phyloP scores from a whole-genome alignment of 345 rosid species.

The Citrus mangshanensis region DNA sequence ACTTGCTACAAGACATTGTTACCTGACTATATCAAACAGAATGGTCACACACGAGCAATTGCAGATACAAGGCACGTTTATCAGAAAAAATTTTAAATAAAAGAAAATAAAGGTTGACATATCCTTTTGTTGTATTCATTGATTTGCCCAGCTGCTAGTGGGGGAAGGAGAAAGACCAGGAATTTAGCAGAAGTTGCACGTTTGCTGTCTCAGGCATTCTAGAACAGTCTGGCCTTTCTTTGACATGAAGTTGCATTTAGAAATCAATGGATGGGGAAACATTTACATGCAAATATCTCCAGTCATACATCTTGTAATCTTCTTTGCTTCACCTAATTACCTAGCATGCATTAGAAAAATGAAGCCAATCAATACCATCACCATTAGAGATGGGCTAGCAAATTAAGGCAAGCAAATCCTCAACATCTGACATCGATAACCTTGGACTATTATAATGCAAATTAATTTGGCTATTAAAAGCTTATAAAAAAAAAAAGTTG shows the following conservation, averaged over 20 bases:
- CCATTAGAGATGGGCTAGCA: not conserved
- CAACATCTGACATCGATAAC: not conserved
- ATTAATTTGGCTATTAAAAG: not conserved
- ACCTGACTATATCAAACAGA: not conserved
- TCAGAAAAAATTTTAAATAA: not conserved
- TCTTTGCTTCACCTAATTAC: conserved; percentile 2
- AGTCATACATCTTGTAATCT: not conserved
- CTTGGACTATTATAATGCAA: not conserved
- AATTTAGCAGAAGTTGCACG: not conserved
- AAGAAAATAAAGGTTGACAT: no score
- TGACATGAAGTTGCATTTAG: not conserved
- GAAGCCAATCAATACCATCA: not conserved
- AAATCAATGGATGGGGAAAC: not conserved
- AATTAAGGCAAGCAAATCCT: not conserved
- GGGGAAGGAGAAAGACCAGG: not conserved
- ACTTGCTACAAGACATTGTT: not conserved
- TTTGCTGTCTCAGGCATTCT: not conserved
- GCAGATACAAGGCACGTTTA: not conserved
- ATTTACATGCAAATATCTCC: not conserved
- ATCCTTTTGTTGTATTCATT: not conserved
- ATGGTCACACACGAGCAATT: not conserved
- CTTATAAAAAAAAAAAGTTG: not conserved
- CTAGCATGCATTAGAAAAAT: not conserved
- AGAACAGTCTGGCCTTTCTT: not conserved
- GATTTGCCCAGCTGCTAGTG: not conserved